phyloP scores from a whole-genome alignment of 2,329 filamentous ascomycete genomes.

The Arachnomyces sp. region DNA sequence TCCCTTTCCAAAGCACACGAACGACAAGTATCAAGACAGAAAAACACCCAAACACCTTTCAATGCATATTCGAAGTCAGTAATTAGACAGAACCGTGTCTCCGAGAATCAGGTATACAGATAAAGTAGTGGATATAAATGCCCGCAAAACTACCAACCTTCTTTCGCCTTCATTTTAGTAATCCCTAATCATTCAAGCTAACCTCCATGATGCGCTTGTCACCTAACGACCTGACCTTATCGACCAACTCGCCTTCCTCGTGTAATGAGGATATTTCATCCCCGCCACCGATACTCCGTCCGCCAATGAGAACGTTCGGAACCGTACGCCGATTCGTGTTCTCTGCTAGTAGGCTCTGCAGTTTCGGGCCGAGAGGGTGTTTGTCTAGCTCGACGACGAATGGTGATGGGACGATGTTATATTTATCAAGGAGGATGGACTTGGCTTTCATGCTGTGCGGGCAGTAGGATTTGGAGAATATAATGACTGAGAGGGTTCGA shows the following conservation, averaged over 20 bases:
- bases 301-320: slow-evolving; percentile 84
- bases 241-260: slow-evolving; percentile 56
- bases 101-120: slow-evolving; percentile 9
- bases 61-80: not conserved
- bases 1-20: not conserved
- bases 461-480: slow-evolving; percentile 95
- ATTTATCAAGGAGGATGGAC: slow-evolving; percentile 71
- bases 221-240: slow-evolving; percentile 65
- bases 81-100: not conserved
- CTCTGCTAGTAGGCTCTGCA: slow-evolving; percentile 65
- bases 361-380: slow-evolving; percentile 62
- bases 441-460: slow-evolving; percentile 82
- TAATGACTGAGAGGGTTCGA: slow-evolving; percentile 57
- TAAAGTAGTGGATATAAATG: too few species aligned
- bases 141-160: too few species aligned
- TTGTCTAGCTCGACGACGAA: slow-evolving; percentile 85
- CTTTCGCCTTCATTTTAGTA: not conserved
- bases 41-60: not conserved
- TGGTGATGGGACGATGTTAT: slow-evolving; percentile 72
- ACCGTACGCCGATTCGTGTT: slow-evolving; percentile 79
- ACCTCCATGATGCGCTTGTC: slow-evolving; percentile 54
- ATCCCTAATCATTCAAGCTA: slow-evolving; percentile 14
- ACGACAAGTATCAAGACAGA: too few species aligned
- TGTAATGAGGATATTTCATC: slow-evolving; percentile 76
- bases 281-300: slow-evolving; percentile 79